phyloP scores from a whole-genome alignment of 306 rosid species.

The Casuarina equisetifolia region DNA sequence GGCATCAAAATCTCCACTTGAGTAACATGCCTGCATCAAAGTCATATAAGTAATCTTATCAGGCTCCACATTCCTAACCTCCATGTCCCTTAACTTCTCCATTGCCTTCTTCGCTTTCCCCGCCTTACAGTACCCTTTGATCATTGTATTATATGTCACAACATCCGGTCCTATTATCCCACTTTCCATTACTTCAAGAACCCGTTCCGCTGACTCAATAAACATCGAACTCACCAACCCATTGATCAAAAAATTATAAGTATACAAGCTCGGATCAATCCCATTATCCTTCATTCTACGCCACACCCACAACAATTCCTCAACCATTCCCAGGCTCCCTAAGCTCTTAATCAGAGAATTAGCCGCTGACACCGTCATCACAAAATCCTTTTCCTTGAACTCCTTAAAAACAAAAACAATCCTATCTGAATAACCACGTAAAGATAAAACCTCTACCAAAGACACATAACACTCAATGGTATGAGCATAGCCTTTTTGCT shows the following conservation, averaged over 20 bases:
- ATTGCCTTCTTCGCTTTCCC: slow-evolving; percentile 59
- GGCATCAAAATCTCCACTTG: slow-evolving; percentile 53
- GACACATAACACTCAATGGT: slow-evolving; percentile 67
- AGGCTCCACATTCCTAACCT: slow-evolving; percentile 43
- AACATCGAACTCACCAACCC: slow-evolving; percentile 65
- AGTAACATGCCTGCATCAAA: slow-evolving; percentile 69
- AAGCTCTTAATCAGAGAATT: slow-evolving; percentile 61
- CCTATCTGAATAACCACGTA: slow-evolving; percentile 31
- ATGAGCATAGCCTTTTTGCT: slow-evolving; percentile 53
- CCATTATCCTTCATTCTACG: slow-evolving; percentile 68
- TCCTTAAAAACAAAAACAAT: slow-evolving; percentile 30
- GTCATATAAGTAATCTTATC: slow-evolving; percentile 80
- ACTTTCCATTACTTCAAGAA: slow-evolving; percentile 62
- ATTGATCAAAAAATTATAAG: slow-evolving; percentile 62
- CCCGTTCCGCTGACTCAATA: slow-evolving; percentile 68
- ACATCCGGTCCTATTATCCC: slow-evolving; percentile 60
- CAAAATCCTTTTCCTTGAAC: slow-evolving; percentile 39
- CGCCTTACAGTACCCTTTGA: slow-evolving; percentile 73
- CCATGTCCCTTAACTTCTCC: slow-evolving; percentile 38
- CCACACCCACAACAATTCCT: slow-evolving; percentile 82
- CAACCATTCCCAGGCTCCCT: slow-evolving; percentile 62
- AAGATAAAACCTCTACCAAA: slow-evolving; percentile 48
- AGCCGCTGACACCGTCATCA: slow-evolving; percentile 49
- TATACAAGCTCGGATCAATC: slow-evolving; percentile 55
- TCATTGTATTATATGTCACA: slow-evolving; percentile 69